Conservation (phyloP, 805 yeast species). For the Ogataea philodendri region DNA sequence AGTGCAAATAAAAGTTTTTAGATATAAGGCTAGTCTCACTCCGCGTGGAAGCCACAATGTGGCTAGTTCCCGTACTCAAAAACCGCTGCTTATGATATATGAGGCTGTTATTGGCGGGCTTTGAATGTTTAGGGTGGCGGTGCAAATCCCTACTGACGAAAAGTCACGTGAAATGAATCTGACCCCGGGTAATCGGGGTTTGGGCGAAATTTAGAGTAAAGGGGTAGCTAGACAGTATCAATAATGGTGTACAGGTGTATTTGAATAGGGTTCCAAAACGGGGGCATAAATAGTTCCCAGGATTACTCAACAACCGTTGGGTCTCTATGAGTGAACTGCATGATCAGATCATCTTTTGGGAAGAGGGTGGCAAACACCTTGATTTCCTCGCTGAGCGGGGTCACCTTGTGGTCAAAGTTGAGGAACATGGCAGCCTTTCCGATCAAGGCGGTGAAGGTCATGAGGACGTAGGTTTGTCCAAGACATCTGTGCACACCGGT, state of each 20-base stretch:
- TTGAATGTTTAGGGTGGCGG: constrained; percentile 11
- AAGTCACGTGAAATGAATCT: constrained; percentile 14
- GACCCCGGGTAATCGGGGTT: too few species aligned
- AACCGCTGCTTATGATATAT: constrained; percentile 8
- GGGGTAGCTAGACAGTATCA: not conserved
- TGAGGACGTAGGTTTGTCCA: constrained; percentile 91
- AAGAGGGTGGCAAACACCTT: constrained; percentile 97
- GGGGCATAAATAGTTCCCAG: constrained; percentile 5
- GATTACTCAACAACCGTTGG: constrained; percentile 32
- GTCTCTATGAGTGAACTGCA: constrained; percentile 70
- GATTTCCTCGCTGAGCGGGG: constrained; percentile 84
- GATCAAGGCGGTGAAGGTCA: constrained; percentile 82
- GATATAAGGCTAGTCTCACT: constrained; percentile 3
- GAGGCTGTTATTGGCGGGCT: constrained; percentile 8
- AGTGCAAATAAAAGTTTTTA: constrained; percentile 4
- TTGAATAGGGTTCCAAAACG: too few species aligned
- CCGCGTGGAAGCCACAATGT: constrained; percentile 17
- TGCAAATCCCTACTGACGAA: constrained; percentile 9
- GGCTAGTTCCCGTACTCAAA: constrained; percentile 9
- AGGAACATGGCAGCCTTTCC: constrained; percentile 86
- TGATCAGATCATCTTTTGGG: constrained; percentile 91
- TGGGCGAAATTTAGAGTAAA: too few species aligned
- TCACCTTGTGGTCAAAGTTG: constrained; percentile 78
- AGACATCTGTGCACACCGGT: constrained; percentile 96
- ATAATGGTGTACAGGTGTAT: too few species aligned